A percentile compares a stretch with the other conserved stretches of the same genome.
Conservation (phyloP, 192 early-diverging fungal species). For the Coemansia sp. region DNA sequence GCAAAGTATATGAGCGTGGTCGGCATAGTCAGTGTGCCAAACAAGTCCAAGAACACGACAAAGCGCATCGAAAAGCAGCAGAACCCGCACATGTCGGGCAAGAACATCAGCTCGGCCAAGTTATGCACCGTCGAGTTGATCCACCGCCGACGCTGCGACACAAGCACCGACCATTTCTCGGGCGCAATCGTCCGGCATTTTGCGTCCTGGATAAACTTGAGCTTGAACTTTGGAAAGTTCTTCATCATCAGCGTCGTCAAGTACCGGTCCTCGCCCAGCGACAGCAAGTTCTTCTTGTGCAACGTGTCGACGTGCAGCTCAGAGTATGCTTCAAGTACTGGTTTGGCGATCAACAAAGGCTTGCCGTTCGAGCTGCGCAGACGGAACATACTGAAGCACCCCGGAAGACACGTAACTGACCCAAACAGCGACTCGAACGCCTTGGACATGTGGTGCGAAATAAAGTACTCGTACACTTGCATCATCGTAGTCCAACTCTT, state of each 20-base stretch:
- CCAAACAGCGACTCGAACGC: no score
- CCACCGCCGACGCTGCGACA: slow-evolving; percentile 97
- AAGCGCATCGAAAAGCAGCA: no score
- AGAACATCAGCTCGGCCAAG: no score
- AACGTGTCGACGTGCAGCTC: slow-evolving; percentile 93
- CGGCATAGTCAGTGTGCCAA: no score
- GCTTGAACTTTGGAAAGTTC: slow-evolving; percentile 95
- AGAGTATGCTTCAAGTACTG: slow-evolving; percentile 84
- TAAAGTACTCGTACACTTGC: slow-evolving; percentile 64
- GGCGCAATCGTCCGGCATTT: slow-evolving; percentile 88
- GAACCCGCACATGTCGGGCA: no score
- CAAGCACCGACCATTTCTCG: slow-evolving; percentile 81
- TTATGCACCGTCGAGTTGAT: no score
- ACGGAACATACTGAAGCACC: slow-evolving; percentile 91
- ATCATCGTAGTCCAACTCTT: no score
- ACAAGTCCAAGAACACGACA: no score
- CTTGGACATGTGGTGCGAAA: slow-evolving; percentile 92
- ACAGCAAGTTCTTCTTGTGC: slow-evolving; percentile 51
- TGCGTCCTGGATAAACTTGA: slow-evolving; percentile 89
- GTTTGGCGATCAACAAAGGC: slow-evolving; percentile 80
- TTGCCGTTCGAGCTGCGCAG: slow-evolving; percentile 60
- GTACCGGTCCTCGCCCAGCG: no score
- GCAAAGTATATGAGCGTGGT: no score
- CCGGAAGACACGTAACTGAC: slow-evolving; percentile 58
- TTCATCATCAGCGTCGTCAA: slow-evolving; percentile 70